phyloP scores from a whole-genome alignment of 768 basidiomycete genomes.

The Macrolepiota fuliginosa region DNA sequence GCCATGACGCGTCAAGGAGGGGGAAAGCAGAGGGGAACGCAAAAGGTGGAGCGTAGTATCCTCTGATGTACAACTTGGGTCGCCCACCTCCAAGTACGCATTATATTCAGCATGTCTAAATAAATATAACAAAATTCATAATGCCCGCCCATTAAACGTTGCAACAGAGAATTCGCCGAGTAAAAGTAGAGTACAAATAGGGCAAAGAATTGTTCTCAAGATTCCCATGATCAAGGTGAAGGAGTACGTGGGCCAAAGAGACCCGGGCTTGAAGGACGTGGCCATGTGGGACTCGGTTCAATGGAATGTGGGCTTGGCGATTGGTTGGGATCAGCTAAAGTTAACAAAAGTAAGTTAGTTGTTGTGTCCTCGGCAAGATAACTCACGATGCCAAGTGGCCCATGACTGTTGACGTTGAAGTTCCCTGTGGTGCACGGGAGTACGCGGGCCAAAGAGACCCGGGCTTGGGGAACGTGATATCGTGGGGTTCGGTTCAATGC shows the following conservation, averaged over 20 bases:
- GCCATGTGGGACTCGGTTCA: slow-evolving; percentile 61
- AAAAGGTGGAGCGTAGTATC: too few species aligned
- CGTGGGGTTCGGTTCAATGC: slow-evolving; percentile 55
- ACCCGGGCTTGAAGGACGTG: slow-evolving; percentile 57
- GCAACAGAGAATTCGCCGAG: background rate
- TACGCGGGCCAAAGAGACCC: slow-evolving; percentile 77
- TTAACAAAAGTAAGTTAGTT: background rate
- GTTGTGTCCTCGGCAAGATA: too few species aligned
- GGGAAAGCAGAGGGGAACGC: too few species aligned
- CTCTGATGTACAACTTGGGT: too few species aligned
- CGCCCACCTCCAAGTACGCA: too few species aligned
- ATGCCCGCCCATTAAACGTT: background rate
- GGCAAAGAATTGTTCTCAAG: background rate
- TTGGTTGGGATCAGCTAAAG: slow-evolving; percentile 54
- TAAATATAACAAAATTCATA: background rate
- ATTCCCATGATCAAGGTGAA: slow-evolving; percentile 1
- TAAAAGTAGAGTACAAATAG: background rate
- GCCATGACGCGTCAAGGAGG: too few species aligned
- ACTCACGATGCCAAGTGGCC: too few species aligned
- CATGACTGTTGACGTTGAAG: too few species aligned
- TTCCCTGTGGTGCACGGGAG: too few species aligned
- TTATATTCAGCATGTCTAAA: background rate
- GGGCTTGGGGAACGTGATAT: slow-evolving; percentile 58
- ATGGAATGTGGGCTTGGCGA: slow-evolving; percentile 59
- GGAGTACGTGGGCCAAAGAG: slow-evolving; percentile 73